Base-by-base conservation (phyloP, 495 filamentous ascomycete genomes). In the Copromyces sp. region DNA sequence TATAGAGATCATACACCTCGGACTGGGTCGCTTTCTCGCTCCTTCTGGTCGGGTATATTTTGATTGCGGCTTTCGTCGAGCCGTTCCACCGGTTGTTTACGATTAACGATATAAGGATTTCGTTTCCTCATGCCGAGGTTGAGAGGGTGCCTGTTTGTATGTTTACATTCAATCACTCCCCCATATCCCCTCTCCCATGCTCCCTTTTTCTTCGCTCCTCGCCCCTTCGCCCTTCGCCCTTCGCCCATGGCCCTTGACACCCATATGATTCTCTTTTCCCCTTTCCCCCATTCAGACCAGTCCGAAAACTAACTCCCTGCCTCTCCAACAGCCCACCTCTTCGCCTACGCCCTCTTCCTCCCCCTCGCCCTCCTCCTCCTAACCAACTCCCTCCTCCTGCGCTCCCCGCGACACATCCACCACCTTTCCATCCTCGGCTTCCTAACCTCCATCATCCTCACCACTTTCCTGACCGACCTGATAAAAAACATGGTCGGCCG, bases 401-500 rank as follows among this genome's bases (percentile, higher is more conserved):
- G 84, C 68, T 88, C 91, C 73, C 80, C 86, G 24, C 77, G 86
- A 20, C 94, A 98, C 82, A 95, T 97, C 78, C 86, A 90, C 40
- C 96, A 98, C 78, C 93, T 94, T 74, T 91, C 93, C 0, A 78
- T 95, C 39, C 88, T 99, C 4, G 92, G 93, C 6, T 87, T 98
- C 41, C 81, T 90, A 20, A 92, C 94, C 72, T 87, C 91, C 69
- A 78, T 98, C 24, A 86, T 93, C 80, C 85, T 98, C 24, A 91
- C 93, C 3, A 86, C 88, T 3, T 90, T 97, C 79, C 83, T 98
- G 11, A 98, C 96, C 70, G 96, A 98, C 76, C 82, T 95, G 0
- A 85, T 98, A 73, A 99, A 99, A 78, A 98, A 98, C 79, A 87
- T 90, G 0, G 93, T 97, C 47, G 95, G 95, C 20, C 86, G 96